Percentiles rank a stretch among this genome's conserved stretches.
Conservation (phyloP, 192 early-diverging fungal genomes). For the Backusella mclennaniae region DNA sequence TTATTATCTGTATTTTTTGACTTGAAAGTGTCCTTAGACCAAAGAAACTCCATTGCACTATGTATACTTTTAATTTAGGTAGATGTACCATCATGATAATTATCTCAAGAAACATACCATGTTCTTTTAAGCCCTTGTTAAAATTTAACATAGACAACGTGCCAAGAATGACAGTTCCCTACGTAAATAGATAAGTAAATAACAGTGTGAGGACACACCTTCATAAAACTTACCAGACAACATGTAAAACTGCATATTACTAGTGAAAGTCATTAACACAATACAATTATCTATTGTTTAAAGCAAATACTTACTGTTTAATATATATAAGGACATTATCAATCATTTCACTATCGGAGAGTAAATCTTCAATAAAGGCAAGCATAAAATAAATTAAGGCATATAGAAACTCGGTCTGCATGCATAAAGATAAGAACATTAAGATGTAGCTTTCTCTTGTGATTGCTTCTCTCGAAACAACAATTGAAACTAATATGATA, state of each 20-base stretch:
- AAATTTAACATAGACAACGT: not conserved
- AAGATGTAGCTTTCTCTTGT: not conserved
- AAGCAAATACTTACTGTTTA: not conserved
- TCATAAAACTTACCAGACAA: not conserved
- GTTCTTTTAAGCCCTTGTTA: not conserved
- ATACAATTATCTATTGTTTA: not conserved
- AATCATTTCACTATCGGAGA: too few relatives aligned
- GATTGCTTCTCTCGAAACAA: not conserved
- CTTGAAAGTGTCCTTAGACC: not conserved
- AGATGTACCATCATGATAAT: not conserved
- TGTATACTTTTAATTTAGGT: not conserved
- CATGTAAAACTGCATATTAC: not conserved
- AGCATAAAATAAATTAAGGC: not conserved
- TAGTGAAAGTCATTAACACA: not conserved
- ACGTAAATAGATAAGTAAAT: not conserved
- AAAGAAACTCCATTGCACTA: not conserved
- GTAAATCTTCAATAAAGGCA: rapidly evolving
- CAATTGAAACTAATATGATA: not conserved
- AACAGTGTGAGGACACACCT: not conserved
- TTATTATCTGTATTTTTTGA: not conserved
- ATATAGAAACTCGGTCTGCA: not conserved
- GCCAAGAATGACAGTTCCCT: not conserved
- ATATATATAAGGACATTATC: not conserved
- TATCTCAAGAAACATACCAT: not conserved
- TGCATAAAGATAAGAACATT: not conserved